These are phyloP conservation scores for Purpureocillium lavendulum DNA, from an alignment of 2,329 filamentous ascomycete species.

Conservation along the genomic window DNA sequence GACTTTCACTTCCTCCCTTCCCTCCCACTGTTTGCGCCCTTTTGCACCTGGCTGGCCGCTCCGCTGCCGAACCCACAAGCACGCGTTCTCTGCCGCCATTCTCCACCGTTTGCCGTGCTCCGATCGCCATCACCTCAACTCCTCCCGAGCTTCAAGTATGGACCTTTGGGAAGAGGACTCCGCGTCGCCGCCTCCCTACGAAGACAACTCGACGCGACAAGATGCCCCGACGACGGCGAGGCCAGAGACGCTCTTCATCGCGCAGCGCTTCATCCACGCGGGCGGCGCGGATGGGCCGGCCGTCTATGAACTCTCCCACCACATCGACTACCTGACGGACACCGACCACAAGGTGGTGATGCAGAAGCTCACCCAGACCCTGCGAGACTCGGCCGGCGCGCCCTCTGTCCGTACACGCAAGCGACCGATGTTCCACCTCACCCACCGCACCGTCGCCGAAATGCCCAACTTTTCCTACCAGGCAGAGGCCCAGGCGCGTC, in stretches of 20 bases:
- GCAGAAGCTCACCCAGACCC: conserved; percentile 19
- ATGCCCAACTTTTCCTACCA: conserved; percentile 22
- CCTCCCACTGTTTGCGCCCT: no score
- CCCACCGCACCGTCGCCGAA: conserved; percentile 18
- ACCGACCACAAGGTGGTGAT: conserved; percentile 20
- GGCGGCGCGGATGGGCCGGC: conserved; percentile 17
- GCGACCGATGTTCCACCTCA: conserved; percentile 25
- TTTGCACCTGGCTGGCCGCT: no score
- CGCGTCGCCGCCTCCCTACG: no score
- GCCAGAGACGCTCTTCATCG: conserved; percentile 17
- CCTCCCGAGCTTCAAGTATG: no score
- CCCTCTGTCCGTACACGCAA: conserved; percentile 18
- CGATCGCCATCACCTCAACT: no score
- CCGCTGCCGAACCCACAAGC: no score
- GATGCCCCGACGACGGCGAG: background rate
- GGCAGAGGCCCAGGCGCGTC: conserved; percentile 20
- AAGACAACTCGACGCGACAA: no score
- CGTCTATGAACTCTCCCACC: conserved; percentile 27
- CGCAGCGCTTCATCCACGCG: conserved; percentile 25
- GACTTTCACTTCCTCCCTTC: no score
- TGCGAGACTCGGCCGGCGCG: conserved; percentile 13
- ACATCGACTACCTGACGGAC: conserved; percentile 21
- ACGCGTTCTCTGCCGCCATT: no score
- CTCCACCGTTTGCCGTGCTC: no score
- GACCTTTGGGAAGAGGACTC: no score